Conservation (phyloP, 2,329 filamentous ascomycete genomes). For the Cercospora beticola region DNA sequence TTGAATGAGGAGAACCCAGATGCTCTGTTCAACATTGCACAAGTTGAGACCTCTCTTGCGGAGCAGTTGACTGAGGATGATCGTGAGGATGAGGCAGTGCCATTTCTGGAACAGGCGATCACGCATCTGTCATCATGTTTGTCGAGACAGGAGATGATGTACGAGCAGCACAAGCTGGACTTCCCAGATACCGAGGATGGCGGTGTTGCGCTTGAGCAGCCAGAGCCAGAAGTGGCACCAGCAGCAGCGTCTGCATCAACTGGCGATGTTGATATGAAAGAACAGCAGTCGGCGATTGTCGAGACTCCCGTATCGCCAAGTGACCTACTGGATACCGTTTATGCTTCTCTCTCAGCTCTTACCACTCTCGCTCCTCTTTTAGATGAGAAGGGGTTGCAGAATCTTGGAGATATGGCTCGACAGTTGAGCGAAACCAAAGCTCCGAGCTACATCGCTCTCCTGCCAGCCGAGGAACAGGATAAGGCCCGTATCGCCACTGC, state of each 20-base stretch:
- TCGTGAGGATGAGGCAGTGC: constrained; percentile 49
- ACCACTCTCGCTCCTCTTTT: constrained; percentile 51
- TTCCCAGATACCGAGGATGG: constrained; percentile 37
- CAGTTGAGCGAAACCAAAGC: constrained; percentile 57
- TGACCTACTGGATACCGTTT: constrained; percentile 66
- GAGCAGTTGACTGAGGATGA: constrained; percentile 59
- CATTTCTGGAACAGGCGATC: constrained; percentile 60
- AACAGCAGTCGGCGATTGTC: constrained; percentile 66
- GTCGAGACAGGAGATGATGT: constrained; percentile 47
- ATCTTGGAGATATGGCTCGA: constrained; percentile 59
- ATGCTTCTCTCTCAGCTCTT: constrained; percentile 58
- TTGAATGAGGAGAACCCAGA: constrained; percentile 65
- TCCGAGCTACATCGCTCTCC: constrained; percentile 49
- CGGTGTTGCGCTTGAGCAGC: constrained; percentile 29
- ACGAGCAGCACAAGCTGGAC: constrained; percentile 42
- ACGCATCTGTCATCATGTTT: constrained; percentile 58
- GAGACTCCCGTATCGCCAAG: constrained; percentile 64
- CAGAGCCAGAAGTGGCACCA: constrained; percentile 16
- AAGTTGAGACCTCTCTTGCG: constrained; percentile 65
- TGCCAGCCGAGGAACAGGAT: constrained; percentile 33
- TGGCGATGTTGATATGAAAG: constrained; percentile 35
- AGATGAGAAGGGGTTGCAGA: constrained; percentile 48
- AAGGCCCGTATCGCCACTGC: constrained; percentile 44
- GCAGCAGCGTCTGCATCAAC: constrained; percentile 14
- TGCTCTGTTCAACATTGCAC: constrained; percentile 69